These are phyloP conservation scores for Vaccinium corymbosum DNA, from an alignment of 148 eudicot genomes.

Conservation along the genomic window DNA sequence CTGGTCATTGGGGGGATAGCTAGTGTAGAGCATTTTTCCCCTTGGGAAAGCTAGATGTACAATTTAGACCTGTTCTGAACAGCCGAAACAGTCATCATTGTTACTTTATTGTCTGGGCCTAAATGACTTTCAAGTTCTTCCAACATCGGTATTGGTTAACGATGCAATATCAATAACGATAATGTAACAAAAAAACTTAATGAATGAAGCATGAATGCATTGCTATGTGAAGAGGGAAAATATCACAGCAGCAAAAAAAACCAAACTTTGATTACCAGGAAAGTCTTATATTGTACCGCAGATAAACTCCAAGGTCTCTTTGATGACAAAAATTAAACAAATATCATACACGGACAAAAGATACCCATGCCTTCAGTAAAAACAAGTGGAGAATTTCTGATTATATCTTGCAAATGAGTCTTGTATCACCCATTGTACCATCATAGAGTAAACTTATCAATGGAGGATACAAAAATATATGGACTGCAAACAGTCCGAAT, in stretches of 20 bases:
- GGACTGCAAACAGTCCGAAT: neutral
- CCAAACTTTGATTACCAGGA: neutral
- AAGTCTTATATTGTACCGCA: neutral
- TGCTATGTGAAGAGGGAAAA: neutral
- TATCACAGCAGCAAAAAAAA: neutral
- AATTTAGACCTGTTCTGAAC: neutral
- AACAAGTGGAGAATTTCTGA: neutral
- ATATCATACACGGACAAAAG: neutral
- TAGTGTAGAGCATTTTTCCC: neutral
- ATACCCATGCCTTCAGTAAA: neutral
- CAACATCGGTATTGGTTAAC: neutral
- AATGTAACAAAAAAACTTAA: neutral
- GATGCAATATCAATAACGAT: neutral
- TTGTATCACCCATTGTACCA: neutral
- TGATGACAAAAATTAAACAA: neutral
- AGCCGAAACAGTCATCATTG: neutral
- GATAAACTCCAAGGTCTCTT: neutral
- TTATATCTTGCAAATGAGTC: neutral
- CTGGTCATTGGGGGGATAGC: neutral
- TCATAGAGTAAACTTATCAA: neutral
- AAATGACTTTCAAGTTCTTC: neutral
- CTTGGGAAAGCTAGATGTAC: neutral
- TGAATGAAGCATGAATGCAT: neutral
- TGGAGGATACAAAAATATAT: neutral
- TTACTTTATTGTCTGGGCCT: neutral